A percentile compares a stretch with the other conserved stretches of the same genome.
Evolutionary conservation across 345 rosid genomes (phyloP).

Genomic region (Lagerstroemia speciosa): DNA sequence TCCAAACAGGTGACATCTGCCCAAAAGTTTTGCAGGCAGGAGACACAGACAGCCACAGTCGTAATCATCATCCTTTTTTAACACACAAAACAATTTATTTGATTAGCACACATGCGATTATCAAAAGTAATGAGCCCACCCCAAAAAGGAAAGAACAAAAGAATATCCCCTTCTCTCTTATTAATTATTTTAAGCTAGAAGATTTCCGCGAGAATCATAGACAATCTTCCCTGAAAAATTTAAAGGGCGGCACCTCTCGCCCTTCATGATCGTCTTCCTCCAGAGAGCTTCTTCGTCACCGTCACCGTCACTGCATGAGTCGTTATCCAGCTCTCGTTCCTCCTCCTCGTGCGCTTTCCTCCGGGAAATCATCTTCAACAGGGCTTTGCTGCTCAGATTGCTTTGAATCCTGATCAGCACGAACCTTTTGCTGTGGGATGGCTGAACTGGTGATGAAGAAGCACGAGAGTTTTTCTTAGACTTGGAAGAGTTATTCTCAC

Average conservation of each 20-base stretch:
- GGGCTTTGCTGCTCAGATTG: conserved; percentile 31
- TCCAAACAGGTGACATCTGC: too few species aligned
- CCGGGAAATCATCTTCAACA: conserved; percentile 45
- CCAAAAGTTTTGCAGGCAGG: too few species aligned
- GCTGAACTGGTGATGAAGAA: background rate
- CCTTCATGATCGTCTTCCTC: conserved; percentile 46
- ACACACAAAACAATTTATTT: too few species aligned
- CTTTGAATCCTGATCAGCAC: conserved; percentile 34
- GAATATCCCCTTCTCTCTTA: too few species aligned
- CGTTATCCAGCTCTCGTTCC: background rate
- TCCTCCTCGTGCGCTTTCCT: conserved; percentile 15
- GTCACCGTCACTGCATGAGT: conserved; percentile 1
- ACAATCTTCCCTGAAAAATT: conserved; percentile 43
- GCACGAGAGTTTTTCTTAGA: background rate
- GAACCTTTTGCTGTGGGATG: conserved; percentile 14
- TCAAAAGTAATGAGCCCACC: too few species aligned
- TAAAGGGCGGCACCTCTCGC: conserved; percentile 47
- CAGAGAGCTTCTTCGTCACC: conserved; percentile 28
- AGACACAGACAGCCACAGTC: too few species aligned
- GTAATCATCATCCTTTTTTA: too few species aligned
- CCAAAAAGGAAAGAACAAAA: too few species aligned
- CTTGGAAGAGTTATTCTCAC: background rate
- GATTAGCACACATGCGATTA: too few species aligned
- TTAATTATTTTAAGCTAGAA: too few species aligned
- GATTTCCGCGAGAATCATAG: conserved; percentile 47